Evolutionary conservation across 495 filamentous ascomycete species (phyloP).

Genomic region (Xylaria grammica): DNA sequence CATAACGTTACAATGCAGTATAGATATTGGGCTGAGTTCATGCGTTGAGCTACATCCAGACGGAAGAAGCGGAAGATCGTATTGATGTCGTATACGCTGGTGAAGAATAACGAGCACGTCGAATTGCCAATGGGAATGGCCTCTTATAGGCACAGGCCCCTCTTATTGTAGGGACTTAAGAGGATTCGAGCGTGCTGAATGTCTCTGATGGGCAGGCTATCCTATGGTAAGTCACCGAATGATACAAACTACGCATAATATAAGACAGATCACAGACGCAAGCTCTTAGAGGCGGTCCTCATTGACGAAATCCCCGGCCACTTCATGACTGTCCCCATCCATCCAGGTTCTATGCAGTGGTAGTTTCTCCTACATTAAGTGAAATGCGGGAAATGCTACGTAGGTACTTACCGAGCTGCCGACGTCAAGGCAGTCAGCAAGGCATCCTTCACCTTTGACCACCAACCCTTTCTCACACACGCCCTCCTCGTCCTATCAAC

Average conservation of each 20-base stretch:
- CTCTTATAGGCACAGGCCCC: neutral
- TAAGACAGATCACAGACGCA: too few relatives aligned
- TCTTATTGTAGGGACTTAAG: neutral
- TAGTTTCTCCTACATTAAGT: neutral
- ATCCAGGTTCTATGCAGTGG: neutral
- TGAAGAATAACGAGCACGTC: neutral
- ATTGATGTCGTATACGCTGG: slow-evolving; percentile 9
- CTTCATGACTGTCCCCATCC: too few relatives aligned
- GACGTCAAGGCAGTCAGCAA: slow-evolving; percentile 5
- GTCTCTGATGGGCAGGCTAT: too few relatives aligned
- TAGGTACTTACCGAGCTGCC: neutral
- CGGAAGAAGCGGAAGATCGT: neutral
- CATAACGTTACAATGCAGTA: neutral
- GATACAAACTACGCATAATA: too few relatives aligned
- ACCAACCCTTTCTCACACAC: neutral
- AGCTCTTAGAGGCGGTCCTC: too few relatives aligned
- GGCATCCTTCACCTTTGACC: neutral
- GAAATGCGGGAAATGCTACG: too few relatives aligned
- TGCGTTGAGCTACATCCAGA: neutral
- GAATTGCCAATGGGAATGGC: neutral
- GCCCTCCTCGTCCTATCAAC: neutral
- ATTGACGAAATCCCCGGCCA: too few relatives aligned
- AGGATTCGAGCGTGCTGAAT: too few relatives aligned
- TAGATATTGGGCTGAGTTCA: neutral
- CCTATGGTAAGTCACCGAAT: too few relatives aligned